Percentiles rank a stretch among this genome's conserved stretches.
Evolutionary conservation across 169 alveolate genomes (phyloP).

Genomic region (Plasmodium chabaudi): DNA sequence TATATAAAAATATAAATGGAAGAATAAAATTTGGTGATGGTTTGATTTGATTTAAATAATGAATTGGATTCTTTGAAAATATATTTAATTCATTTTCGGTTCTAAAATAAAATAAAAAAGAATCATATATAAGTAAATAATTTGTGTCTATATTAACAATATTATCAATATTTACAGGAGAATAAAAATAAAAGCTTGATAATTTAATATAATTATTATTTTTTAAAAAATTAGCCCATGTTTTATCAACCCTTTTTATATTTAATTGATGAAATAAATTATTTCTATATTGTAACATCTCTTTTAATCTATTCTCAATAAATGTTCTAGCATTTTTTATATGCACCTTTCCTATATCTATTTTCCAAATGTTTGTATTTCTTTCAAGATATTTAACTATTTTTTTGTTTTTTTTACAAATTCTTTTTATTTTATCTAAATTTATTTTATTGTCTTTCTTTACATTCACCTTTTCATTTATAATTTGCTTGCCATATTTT

Average conservation of each 20-base stretch:
- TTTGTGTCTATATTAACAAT: constrained; percentile 59
- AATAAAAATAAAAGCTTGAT: constrained; percentile 49
- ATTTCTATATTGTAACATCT: constrained; percentile 25
- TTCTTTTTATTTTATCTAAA: constrained; percentile 30
- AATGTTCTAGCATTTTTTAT: constrained; percentile 9
- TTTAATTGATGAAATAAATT: constrained; percentile 55
- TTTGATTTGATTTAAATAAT: constrained; percentile 38
- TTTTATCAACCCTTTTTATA: constrained; percentile 42
- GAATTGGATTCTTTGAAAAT: constrained; percentile 25
- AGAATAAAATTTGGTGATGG: constrained; percentile 54
- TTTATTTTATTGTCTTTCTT: constrained; percentile 4
- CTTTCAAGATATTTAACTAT: constrained; percentile 9
- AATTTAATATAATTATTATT: constrained; percentile 58
- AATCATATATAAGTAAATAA: constrained; percentile 24
- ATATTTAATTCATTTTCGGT: constrained; percentile 28
- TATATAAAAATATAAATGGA: constrained; percentile 43
- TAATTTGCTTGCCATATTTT: background rate
- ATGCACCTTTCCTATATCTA: constrained; percentile 30
- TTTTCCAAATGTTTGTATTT: constrained; percentile 38
- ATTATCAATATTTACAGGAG: constrained; percentile 50
- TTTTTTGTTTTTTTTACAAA: constrained; percentile 16
- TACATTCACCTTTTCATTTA: background rate
- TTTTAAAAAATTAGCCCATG: constrained; percentile 71
- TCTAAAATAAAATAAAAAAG: constrained; percentile 54
- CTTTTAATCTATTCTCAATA: constrained; percentile 29